Percentiles rank a stretch among this genome's conserved stretches.
phyloP scores from a whole-genome alignment of 2,329 filamentous ascomycete species.

The Coniochaeta sp. region DNA sequence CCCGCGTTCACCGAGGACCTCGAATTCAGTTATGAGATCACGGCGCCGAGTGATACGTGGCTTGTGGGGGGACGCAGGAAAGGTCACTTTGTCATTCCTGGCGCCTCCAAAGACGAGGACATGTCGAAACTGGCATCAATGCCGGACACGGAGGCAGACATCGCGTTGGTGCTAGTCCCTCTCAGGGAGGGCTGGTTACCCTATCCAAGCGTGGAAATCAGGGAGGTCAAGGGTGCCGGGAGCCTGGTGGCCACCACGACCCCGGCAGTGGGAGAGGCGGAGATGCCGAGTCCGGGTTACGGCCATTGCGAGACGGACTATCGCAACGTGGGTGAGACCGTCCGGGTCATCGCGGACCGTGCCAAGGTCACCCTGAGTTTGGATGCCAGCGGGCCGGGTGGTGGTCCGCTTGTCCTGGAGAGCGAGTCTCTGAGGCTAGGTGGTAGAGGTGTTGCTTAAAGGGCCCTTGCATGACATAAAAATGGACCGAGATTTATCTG shows the following conservation, averaged over 20 bases:
- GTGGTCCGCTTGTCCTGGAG: constrained; percentile 60
- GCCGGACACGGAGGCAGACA: constrained; percentile 42
- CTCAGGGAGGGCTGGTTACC: constrained; percentile 71
- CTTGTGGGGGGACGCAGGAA: constrained; percentile 75
- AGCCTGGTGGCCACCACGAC: constrained; percentile 11
- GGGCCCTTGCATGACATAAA: neutral
- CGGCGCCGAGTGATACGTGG: constrained; percentile 69
- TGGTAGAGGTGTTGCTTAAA: constrained; percentile 26
- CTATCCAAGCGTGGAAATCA: constrained; percentile 72
- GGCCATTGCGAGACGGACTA: constrained; percentile 72
- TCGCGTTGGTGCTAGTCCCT: constrained; percentile 73
- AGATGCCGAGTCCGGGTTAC: constrained; percentile 6
- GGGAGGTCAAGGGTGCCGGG: constrained; percentile 41
- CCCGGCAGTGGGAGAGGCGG: constrained; percentile 4
- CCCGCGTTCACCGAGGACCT: constrained; percentile 35
- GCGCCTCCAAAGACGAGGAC: constrained; percentile 9
- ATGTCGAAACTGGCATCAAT: constrained; percentile 26
- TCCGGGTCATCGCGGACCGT: constrained; percentile 67
- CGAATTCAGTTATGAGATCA: constrained; percentile 79
- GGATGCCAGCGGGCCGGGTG: constrained; percentile 58
- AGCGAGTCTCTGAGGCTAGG: constrained; percentile 37
- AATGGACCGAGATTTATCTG: neutral
- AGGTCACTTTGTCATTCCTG: constrained; percentile 64
- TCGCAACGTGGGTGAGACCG: constrained; percentile 67
- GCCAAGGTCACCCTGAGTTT: constrained; percentile 66